Percentiles rank a stretch among this genome's conserved stretches.
These are phyloP conservation scores for Bassia scoparia DNA, from an alignment of 148 eudicot genomes.

Conservation along the genomic window DNA sequence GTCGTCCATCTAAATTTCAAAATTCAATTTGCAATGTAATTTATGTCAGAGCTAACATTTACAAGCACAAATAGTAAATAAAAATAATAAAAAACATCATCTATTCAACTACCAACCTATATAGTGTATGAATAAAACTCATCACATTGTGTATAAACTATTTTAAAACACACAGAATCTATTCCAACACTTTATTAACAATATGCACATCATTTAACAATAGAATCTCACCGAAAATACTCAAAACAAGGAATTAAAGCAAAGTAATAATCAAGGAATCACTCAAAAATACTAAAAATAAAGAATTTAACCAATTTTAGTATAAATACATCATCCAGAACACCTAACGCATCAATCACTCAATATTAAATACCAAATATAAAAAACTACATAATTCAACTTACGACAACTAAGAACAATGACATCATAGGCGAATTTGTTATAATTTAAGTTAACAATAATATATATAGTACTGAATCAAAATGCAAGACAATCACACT, in stretches of 20 bases:
- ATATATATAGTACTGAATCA: too few relatives aligned
- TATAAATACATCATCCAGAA: too few relatives aligned
- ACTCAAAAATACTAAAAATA: too few relatives aligned
- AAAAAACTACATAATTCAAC: too few relatives aligned
- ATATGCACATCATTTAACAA: not conserved
- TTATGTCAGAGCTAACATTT: constrained; percentile 9
- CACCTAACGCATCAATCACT: too few relatives aligned
- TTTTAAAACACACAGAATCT: not conserved
- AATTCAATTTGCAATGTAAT: not conserved
- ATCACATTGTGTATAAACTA: not conserved
- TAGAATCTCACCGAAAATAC: not conserved
- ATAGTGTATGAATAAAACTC: constrained; percentile 12
- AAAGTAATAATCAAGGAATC: constrained; percentile 9
- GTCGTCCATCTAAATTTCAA: constrained; percentile 17
- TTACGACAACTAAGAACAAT: too few relatives aligned
- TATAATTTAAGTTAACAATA: too few relatives aligned
- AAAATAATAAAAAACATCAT: not conserved
- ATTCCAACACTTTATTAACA: not conserved
- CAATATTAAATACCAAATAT: too few relatives aligned
- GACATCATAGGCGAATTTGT: too few relatives aligned
- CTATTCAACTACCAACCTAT: constrained; percentile 4
- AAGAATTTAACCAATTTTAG: too few relatives aligned
- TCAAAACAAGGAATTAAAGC: not conserved
- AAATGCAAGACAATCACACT: not conserved
- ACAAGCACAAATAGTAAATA: not conserved